Evolutionary conservation across 1,139 yeast genomes (phyloP).

Genomic region (Yueomyces sp.): DNA sequence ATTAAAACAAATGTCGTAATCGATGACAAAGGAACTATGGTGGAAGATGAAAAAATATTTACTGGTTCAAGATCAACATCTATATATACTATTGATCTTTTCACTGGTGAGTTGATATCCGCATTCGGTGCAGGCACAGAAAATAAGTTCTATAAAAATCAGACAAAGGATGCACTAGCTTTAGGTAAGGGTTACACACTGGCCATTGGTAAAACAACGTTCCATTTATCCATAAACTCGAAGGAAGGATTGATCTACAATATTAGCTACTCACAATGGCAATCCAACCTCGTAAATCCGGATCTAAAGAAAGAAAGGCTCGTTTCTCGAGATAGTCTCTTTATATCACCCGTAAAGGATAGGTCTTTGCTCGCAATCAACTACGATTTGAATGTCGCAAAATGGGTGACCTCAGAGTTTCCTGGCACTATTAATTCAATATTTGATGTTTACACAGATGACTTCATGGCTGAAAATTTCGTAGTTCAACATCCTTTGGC

Average conservation of each 20-base stretch:
- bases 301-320: conserved; percentile 44
- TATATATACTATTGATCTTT: conserved; percentile 59
- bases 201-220: conserved; percentile 33
- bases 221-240: conserved; percentile 51
- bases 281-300: conserved; percentile 75
- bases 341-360: conserved; percentile 78
- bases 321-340: conserved; percentile 54
- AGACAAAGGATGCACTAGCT: conserved; percentile 4
- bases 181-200: conserved; percentile 17
- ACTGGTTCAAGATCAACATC: conserved; percentile 78
- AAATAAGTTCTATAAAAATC: conserved; percentile 10
- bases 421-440: conserved; percentile 22
- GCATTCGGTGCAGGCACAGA: conserved; percentile 44
- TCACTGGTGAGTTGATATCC: conserved; percentile 64
- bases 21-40: conserved; percentile 22
- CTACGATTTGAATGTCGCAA: conserved; percentile 50
- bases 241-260: conserved; percentile 67
- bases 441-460: conserved; percentile 23
- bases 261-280: conserved; percentile 84
- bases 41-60: conserved; percentile 77
- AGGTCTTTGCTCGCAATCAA: conserved; percentile 58
- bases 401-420: conserved; percentile 51
- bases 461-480: conserved; percentile 20
- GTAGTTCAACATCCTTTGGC: conserved; percentile 56
- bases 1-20: conserved; percentile 29